These are phyloP conservation scores for Debaryomyces psychrophilus DNA, from an alignment of 1,139 yeast species.

Conservation along the genomic window DNA sequence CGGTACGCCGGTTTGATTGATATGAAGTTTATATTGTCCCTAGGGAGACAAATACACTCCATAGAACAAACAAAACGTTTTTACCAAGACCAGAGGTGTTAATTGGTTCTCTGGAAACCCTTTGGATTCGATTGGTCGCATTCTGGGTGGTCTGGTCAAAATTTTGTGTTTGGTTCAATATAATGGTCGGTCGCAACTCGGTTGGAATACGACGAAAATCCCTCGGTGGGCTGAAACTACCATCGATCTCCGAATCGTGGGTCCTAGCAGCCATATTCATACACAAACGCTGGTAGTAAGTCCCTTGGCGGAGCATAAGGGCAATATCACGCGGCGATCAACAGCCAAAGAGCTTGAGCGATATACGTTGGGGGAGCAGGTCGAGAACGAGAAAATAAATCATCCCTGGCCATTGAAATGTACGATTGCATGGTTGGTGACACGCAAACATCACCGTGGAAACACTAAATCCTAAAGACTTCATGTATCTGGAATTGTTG, in stretches of 20 bases:
- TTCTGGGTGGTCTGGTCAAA: not conserved
- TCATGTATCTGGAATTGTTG: not conserved
- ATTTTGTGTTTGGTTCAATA: not conserved
- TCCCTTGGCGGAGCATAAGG: too few relatives aligned
- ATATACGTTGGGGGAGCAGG: not conserved
- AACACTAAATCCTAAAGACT: not conserved
- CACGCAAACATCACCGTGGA: not conserved
- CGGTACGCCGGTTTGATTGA: not conserved
- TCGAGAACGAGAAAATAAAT: not conserved
- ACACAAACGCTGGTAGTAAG: not conserved
- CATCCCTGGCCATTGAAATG: not conserved
- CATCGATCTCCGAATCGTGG: not conserved
- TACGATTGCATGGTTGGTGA: not conserved
- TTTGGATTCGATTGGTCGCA: not conserved
- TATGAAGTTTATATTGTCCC: not conserved
- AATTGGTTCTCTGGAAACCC: not conserved
- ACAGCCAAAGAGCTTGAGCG: too few relatives aligned
- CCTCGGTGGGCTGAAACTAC: not conserved
- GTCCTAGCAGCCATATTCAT: not conserved
- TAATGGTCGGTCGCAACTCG: conserved; percentile 8
- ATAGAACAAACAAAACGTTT: not conserved
- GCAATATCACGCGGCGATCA: too few relatives aligned
- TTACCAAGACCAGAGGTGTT: not conserved
- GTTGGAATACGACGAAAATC: not conserved
- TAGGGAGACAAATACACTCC: not conserved